Base-by-base conservation (phyloP, 257 asterid species). In the Nicotiana attenuata region DNA sequence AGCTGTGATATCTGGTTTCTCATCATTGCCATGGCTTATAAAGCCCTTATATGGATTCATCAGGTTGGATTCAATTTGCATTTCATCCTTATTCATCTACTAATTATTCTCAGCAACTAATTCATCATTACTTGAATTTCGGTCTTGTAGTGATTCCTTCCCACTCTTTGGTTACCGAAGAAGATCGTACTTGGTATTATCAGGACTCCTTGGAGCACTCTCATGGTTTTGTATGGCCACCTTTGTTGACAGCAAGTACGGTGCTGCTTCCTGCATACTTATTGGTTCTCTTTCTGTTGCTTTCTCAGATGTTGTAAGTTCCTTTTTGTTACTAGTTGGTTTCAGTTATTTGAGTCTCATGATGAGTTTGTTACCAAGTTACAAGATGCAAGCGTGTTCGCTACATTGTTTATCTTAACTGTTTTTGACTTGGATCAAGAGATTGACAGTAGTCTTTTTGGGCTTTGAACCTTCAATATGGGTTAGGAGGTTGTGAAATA, bases 241-340 rank as follows among this genome's bases (percentile, higher is more conserved):
- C 81, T 83, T 90, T 84, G 99, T 92, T 52, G 92, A 89, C 83
- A 88, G 90, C 97, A 96, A 94, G 87, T 96, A 94, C 78, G 91
- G 92, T 38, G 97, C 94, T 81, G 98, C 98, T 80, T 92, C 92
- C 84, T 96, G 95, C 93, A 93, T 93, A 79, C 91, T 96, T 87
- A 91, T 92, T 81, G 99, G 98, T 73, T 96, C 98, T 26, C 93
- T 96, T 81, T 96, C 99, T 81, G 98, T 96, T 41, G 99, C 99
- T 80, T 91, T 94, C 86, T 93, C 99, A 10, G 99, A 96, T 84
- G 99, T 96, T 17, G 99, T 96, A 89, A 94, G 99, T 90, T 84
- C 77, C 67, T 75, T 29, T 41, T 77, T 53, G 75, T 53, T 69
- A 64, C 82, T 83, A 24, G 26, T 38, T 50, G 63, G 45, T 75